phyloP scores from a whole-genome alignment of 2,329 filamentous ascomycete species.

The Lanzia echinophila region DNA sequence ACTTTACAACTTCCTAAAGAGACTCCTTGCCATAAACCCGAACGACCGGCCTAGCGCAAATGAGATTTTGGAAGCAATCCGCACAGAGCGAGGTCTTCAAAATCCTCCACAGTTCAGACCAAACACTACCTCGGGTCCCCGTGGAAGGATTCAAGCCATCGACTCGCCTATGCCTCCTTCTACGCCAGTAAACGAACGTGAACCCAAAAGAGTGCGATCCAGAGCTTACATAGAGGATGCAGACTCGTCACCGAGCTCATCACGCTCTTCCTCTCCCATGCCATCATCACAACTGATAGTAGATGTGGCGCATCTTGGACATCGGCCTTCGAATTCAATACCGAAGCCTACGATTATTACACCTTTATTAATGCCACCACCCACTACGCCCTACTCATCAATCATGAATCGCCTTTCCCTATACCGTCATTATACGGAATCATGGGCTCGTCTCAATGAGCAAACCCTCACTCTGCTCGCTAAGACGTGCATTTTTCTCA shows the following conservation, averaged over 20 bases:
- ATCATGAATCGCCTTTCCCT: constrained; percentile 25
- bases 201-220: constrained; percentile 22
- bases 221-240: constrained; percentile 27
- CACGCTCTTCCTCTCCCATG: constrained; percentile 16
- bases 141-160: constrained; percentile 26
- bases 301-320: constrained; percentile 13
- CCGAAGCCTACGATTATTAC: constrained; percentile 19
- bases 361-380: constrained; percentile 38
- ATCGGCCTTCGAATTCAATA: background rate
- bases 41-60: constrained; percentile 72
- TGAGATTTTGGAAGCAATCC: constrained; percentile 58
- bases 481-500: constrained; percentile 56
- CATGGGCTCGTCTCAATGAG: constrained; percentile 28
- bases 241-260: constrained; percentile 13
- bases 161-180: constrained; percentile 27
- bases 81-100: constrained; percentile 28
- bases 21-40: constrained; percentile 71
- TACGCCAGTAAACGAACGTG: constrained; percentile 23
- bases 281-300: constrained; percentile 16
- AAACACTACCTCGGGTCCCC: constrained; percentile 20
- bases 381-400: constrained; percentile 28
- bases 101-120: constrained; percentile 22
- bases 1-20: constrained; percentile 78
- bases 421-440: constrained; percentile 32
- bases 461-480: constrained; percentile 31